phyloP scores from a whole-genome alignment of 2,329 filamentous ascomycete genomes.

The Lachnellula cervina region DNA sequence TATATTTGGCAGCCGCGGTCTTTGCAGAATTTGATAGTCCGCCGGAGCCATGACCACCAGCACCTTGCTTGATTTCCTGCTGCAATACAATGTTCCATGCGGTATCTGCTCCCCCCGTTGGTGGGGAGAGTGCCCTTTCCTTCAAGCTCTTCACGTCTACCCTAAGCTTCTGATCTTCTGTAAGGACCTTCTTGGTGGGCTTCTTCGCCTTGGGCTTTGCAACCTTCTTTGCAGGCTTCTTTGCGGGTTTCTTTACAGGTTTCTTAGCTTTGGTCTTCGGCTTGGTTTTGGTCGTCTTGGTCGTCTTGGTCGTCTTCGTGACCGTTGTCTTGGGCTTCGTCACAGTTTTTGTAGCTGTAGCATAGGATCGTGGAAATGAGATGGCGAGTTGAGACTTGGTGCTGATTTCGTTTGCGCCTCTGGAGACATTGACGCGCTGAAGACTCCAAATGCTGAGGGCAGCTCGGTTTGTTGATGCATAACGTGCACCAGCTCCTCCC shows the following conservation, averaged over 20 bases:
- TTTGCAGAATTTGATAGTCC: slow-evolving; percentile 5
- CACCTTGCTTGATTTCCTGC: background rate
- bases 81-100: slow-evolving; percentile 19
- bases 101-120: slow-evolving; percentile 32
- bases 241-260: background rate
- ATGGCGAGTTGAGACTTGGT: slow-evolving; percentile 8
- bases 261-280: slow-evolving; percentile 2
- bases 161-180: slow-evolving; percentile 28
- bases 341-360: slow-evolving; percentile 22
- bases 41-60: background rate
- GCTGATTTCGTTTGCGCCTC: slow-evolving; percentile 11
- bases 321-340: slow-evolving; percentile 4
- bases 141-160: slow-evolving; percentile 23
- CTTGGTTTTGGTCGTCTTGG: slow-evolving; percentile 2
- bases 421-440: slow-evolving; percentile 21
- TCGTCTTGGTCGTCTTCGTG: background rate
- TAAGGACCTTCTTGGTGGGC: slow-evolving; percentile 28
- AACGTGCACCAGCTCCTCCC: slow-evolving; percentile 15
- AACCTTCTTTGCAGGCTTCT: slow-evolving; percentile 2
- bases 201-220: slow-evolving; percentile 14
- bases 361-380: slow-evolving; percentile 17
- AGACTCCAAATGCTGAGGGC: slow-evolving; percentile 19
- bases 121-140: slow-evolving; percentile 23
- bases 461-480: slow-evolving; percentile 25
- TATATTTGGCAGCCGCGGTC: slow-evolving; percentile 28